Evolutionary conservation across 192 early-diverging fungal species (phyloP), one percentile per base, ranked within the genome.

Genomic region (Umbelopsis isabellina): DNA sequence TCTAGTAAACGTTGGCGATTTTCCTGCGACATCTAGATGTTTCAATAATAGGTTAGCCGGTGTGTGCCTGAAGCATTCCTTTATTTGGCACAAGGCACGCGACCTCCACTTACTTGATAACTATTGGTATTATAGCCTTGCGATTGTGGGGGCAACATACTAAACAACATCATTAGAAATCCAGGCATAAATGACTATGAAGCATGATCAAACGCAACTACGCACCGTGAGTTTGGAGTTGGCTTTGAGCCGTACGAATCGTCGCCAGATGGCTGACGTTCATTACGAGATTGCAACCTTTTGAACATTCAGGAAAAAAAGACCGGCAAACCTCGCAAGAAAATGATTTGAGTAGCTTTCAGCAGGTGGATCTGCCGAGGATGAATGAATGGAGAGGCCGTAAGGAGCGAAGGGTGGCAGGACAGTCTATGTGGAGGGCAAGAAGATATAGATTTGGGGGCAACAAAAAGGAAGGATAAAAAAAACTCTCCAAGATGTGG

Each of bases 1-100:
- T 69, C 67, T 41, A 69, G 46, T 41, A 52, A 35, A 11, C 47
- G 67, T 12, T 52, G 67, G 23, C 67, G 67, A 18, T 50, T 41
- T 69, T 69, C 67, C 20, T 69, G 49, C 16, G 67, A 69, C 49
- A 69, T 69, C 67, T 69, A 18, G 23, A 65, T 41, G 37, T 15
- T 61, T 35, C 18, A 18, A 35, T 33, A 35, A 35, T 16, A 35
- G 10, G 25, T 25, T 13, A 35, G 27, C 7, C 12, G 27, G 27
- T 35, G 30, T 27, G 55, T 61, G 30, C 52, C 55, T 61, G 30
- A 30, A 35, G 25, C 16, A 61, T 61, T 61, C 27, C 55, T 61
- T 61, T 35, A 37, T 61, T 61, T 61, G 55, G 55, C 55, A 61
- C 27, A 35, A n/a, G 25, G 55, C 55, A 61, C 30, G 55, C 55